Percentiles rank a stretch among this genome's conserved stretches.
Evolutionary conservation across 2,329 filamentous ascomycete species (phyloP).

Genomic region (Calonectria pseudoturangicola): DNA sequence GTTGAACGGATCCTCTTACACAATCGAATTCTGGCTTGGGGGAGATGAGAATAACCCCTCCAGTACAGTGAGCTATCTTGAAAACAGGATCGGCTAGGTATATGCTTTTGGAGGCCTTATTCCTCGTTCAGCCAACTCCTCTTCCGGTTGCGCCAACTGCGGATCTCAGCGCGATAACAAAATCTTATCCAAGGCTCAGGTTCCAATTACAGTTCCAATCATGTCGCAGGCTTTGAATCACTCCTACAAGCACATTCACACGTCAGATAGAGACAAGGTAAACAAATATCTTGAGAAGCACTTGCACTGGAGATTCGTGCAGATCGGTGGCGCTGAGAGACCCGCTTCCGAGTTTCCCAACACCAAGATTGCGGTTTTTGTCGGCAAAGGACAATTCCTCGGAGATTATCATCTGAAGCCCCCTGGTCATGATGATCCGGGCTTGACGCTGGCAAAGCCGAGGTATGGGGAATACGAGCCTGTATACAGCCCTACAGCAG

Average conservation of each 20-base stretch:
- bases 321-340: background rate
- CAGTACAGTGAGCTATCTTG: background rate
- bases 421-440: constrained; percentile 16
- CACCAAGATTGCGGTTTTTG: background rate
- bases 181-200: constrained; percentile 28
- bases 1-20: constrained; percentile 36
- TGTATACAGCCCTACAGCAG: background rate
- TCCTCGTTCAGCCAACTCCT: background rate
- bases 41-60: constrained; percentile 1
- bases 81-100: constrained; percentile 38
- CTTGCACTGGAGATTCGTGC: constrained; percentile 11
- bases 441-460: background rate
- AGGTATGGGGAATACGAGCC: background rate
- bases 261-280: background rate
- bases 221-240: constrained; percentile 21
- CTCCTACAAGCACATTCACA: background rate
- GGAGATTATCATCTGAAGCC: too few relatives aligned
- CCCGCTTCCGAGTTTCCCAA: background rate
- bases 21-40: constrained; percentile 43
- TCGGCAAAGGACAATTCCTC: constrained; percentile 3
- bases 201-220: constrained; percentile 29
- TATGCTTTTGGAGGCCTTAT: constrained; percentile 14
- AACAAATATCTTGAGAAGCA: background rate
- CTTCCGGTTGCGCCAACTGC: constrained; percentile 25
- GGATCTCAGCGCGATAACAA: background rate